Conservation (phyloP, 169 alveolate genomes). For the Plasmodium knowlesi region DNA sequence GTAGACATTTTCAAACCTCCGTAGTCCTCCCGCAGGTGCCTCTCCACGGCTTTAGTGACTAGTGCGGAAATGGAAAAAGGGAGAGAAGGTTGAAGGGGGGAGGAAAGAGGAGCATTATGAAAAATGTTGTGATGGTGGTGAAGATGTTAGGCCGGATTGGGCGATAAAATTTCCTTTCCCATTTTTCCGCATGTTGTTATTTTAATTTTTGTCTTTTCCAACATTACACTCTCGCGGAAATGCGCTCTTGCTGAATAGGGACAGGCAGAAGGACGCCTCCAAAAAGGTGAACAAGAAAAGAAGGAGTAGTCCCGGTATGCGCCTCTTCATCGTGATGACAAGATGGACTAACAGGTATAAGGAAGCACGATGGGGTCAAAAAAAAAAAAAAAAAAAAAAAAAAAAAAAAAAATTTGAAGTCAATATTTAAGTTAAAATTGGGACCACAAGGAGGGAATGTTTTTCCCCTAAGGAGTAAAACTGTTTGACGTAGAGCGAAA, state of each 20-base stretch:
- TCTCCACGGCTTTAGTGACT: slow-evolving; percentile 63
- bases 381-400: background rate
- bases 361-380: background rate
- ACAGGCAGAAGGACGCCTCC: slow-evolving; percentile 30
- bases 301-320: background rate
- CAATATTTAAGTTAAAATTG: background rate
- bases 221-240: slow-evolving; percentile 55
- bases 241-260: slow-evolving; percentile 30
- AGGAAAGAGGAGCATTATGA: background rate
- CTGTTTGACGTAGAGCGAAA: background rate
- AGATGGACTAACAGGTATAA: background rate
- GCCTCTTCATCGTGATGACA: slow-evolving; percentile 14
- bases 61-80: background rate
- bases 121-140: background rate
- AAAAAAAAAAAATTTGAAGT: background rate
- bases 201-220: background rate
- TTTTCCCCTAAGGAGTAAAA: background rate
- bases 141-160: background rate
- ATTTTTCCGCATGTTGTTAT: too few relatives aligned
- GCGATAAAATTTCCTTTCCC: background rate
- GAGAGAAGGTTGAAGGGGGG: background rate
- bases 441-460: background rate
- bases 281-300: slow-evolving; percentile 26
- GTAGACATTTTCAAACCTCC: slow-evolving; percentile 31
- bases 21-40: slow-evolving; percentile 50